phyloP scores from a whole-genome alignment of 495 filamentous ascomycete species.

The Pyrenopolyporus hunteri region DNA sequence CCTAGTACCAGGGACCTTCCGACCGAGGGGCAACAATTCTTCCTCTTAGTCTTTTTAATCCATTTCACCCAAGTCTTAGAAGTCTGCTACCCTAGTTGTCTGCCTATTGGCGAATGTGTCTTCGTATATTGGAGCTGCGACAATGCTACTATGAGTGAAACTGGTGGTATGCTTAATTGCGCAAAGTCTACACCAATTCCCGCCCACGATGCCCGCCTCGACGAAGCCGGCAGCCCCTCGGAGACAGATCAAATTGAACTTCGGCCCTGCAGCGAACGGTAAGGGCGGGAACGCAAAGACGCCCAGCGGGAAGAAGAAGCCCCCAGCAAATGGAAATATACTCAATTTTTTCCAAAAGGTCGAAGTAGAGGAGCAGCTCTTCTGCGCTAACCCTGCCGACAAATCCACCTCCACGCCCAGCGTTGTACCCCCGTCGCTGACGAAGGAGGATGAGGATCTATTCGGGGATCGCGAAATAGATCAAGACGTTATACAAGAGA shows the following conservation, averaged over 20 bases:
- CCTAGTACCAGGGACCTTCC: neutral
- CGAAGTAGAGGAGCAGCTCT: slow-evolving; percentile 42
- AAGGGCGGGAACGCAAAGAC: slow-evolving; percentile 28
- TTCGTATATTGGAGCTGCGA: neutral
- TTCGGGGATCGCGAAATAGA: slow-evolving; percentile 24
- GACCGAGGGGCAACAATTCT: slow-evolving; percentile 30
- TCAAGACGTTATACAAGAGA: slow-evolving; percentile 23
- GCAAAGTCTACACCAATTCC: neutral
- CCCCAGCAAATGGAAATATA: slow-evolving; percentile 70
- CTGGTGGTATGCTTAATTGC: slow-evolving; percentile 4
- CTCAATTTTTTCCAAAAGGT: slow-evolving; percentile 48
- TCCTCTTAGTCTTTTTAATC: slow-evolving; percentile 4
- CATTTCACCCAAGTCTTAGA: neutral
- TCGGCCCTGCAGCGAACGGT: slow-evolving; percentile 19
- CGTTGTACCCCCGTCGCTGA: slow-evolving; percentile 4
- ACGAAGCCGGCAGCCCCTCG: slow-evolving; percentile 35
- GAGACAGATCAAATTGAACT: slow-evolving; percentile 37
- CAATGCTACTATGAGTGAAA: neutral
- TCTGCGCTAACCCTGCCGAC: slow-evolving; percentile 28
- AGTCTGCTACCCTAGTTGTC: neutral
- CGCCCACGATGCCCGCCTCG: slow-evolving; percentile 12
- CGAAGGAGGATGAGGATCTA: slow-evolving; percentile 36
- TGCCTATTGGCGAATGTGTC: neutral
- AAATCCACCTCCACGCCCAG: neutral
- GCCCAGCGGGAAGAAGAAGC: slow-evolving; percentile 35